Evolutionary conservation across 2,329 filamentous ascomycete genomes (phyloP), one percentile per base, ranked within the genome.

Genomic region (Neopestalotiopsis sp.): DNA sequence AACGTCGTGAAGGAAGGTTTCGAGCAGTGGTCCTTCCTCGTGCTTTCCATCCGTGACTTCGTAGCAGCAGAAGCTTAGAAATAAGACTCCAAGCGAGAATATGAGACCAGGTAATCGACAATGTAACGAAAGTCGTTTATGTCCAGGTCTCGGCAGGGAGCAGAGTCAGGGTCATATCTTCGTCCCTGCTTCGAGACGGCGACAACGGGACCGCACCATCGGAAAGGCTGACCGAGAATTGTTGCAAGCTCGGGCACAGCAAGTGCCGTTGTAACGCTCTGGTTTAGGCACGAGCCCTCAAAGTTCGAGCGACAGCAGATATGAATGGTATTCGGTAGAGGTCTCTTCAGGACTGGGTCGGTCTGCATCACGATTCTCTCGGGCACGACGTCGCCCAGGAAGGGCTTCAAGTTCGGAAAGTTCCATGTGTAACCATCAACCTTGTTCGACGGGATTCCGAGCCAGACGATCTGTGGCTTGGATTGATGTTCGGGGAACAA

Each of bases 91-190:
- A 14, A 6, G 20, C 56, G 4, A 2, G 30, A 38, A 32, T 71
- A 70, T 10, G 68, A 63, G 38, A 67, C 6, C 17, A 74, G 53
- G 28, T 61, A 63, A 24, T 74, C 70, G 2, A 68, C 24, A 5
- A 73, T 24, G 61, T 74, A 71, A 6, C 73, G 71, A 24, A 74
- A 73, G 59, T 74, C 72, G 9, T 68, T 68, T 71, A 74, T 67
- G 38, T 71, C 67, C 13, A 74, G 61, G 61, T 74, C 73, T 58
- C 66, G 70, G 38, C 45, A 71, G 20, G 24, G 6, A 1, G 12
- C 7, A 40, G 61, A 40, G 28, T 69, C 65, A 2, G 42, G 3
- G 3, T 38, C 34, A 10, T 38, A 38, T 10, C 30, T 42, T 32
- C 14, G n/a, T 5, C 65, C 65, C 13, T 58, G 38, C 42, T 28